Evolutionary conservation across 2,329 filamentous ascomycete species (phyloP), one percentile per base, ranked within the genome.

Genomic region (Tolypocladium cylindrosporum): DNA sequence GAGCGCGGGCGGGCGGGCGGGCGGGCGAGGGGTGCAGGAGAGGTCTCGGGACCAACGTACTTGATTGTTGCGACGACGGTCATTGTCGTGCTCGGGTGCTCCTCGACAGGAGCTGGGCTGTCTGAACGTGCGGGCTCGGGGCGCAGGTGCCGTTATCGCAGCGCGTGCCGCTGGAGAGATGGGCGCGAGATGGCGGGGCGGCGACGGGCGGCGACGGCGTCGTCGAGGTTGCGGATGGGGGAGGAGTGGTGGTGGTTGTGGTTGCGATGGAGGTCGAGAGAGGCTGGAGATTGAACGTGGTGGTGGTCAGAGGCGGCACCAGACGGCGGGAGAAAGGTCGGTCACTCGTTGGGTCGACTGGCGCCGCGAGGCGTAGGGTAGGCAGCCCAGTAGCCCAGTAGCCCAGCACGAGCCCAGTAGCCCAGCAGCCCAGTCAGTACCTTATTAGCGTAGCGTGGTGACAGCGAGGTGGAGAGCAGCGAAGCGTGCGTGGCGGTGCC

Each of bases 21-120:
- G 31, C 31, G 31, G 50, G 56, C 43, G 58, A 61, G 58, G 56
- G 52, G 54, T 59, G 61, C 56, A 57, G 57, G 51, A 58, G 39
- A 55, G 55, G 57, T 61, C 55, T 56, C 60, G 58, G 60, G 58
- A 54, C 61, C 61, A 61, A 71, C 82, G 70, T 75, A 85, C 82
- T 85, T 85, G 75, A 85, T 85, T 67, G 82, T 85, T 77, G 81
- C 81, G 74, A 84, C 81, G 68, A 83, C 81, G 77, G 83, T 81
- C 72, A 76, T 81, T 73, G 68, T 74, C 68, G 66, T 67, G 70
- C 66, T 67, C 64, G 66, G 66, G 63, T 63, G 70, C 74, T 74
- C 70, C 71, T 71, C 62, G 60, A 64, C 58, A 68, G 72, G 74
- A 74, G 72, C 68, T 67, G 60, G 66, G 34, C 57, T 34, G 41